These are phyloP conservation scores for Tricholoma furcatifolium DNA, from an alignment of 768 basidiomycete species.

Conservation along the genomic window DNA sequence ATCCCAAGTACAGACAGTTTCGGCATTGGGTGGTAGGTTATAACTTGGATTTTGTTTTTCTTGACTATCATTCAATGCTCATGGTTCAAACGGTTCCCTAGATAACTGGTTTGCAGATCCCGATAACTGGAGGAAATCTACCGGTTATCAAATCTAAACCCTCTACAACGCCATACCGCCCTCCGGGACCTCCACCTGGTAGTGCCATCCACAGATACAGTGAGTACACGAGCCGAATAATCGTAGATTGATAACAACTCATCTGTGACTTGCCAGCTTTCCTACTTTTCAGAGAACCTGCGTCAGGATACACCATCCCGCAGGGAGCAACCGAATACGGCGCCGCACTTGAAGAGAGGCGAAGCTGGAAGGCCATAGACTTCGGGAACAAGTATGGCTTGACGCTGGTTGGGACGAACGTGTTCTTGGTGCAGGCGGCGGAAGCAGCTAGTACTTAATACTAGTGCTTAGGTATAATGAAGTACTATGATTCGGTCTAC, in stretches of 20 bases:
- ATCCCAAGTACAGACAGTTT: slow-evolving; percentile 51
- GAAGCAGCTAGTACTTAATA: slow-evolving; percentile 1
- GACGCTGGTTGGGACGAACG: slow-evolving; percentile 59
- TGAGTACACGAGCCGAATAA: slow-evolving; percentile 21
- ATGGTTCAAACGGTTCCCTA: slow-evolving; percentile 7
- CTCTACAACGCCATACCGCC: slow-evolving; percentile 53
- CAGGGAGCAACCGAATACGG: slow-evolving; percentile 44
- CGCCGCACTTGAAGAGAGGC: slow-evolving; percentile 40
- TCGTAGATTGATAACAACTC: neutral
- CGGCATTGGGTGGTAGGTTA: slow-evolving; percentile 56
- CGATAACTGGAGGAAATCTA: slow-evolving; percentile 23
- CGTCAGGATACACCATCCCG: slow-evolving; percentile 38
- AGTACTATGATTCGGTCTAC: slow-evolving; percentile 11
- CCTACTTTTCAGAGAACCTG: slow-evolving; percentile 61
- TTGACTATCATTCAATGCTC: slow-evolving; percentile 4
- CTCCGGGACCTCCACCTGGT: slow-evolving; percentile 54
- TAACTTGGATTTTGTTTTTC: neutral
- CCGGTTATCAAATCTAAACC: slow-evolving; percentile 41
- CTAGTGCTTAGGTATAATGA: neutral
- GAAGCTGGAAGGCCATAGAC: slow-evolving; percentile 51
- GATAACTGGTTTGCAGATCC: slow-evolving; percentile 37
- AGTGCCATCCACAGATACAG: slow-evolving; percentile 60
- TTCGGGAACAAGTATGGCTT: slow-evolving; percentile 54
- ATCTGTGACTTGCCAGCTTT: slow-evolving; percentile 37
- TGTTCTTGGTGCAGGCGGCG: slow-evolving; percentile 42